phyloP scores from a whole-genome alignment of 257 asterid species.

The Solanum chilense region DNA sequence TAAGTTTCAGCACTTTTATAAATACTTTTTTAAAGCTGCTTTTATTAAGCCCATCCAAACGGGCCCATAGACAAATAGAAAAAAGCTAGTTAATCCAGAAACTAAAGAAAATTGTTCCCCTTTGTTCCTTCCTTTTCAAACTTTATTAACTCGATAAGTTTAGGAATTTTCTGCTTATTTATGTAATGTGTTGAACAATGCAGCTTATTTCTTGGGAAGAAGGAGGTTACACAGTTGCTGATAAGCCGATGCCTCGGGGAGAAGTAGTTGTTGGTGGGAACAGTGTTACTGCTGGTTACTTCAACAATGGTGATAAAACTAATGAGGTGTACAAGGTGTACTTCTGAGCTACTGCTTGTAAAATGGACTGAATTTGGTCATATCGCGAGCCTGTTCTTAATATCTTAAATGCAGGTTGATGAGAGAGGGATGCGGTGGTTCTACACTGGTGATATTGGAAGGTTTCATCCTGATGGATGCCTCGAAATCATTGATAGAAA shows the following conservation, averaged over 20 bases:
- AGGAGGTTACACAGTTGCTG: slow-evolving; percentile 65
- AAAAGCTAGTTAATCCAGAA: background rate
- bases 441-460: slow-evolving; percentile 82
- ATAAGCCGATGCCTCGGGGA: slow-evolving; percentile 92
- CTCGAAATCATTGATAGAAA: slow-evolving; percentile 85
- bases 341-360: background rate
- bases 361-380: background rate
- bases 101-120: background rate
- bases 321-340: slow-evolving; percentile 75
- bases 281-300: slow-evolving; percentile 85
- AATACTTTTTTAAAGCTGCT: no score
- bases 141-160: background rate
- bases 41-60: no score
- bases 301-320: slow-evolving; percentile 65
- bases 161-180: background rate
- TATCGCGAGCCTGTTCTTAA: background rate
- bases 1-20: no score
- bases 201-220: slow-evolving; percentile 95
- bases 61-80: background rate
- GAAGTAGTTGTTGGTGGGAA: slow-evolving; percentile 78
- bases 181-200: slow-evolving; percentile 7
- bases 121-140: background rate
- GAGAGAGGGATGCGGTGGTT: slow-evolving; percentile 83
- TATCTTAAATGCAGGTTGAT: slow-evolving; percentile 46
- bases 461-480: slow-evolving; percentile 91